These are phyloP conservation scores for Pythium guiyangense DNA, from an alignment of 352 stramenopile species.

Conservation along the genomic window DNA sequence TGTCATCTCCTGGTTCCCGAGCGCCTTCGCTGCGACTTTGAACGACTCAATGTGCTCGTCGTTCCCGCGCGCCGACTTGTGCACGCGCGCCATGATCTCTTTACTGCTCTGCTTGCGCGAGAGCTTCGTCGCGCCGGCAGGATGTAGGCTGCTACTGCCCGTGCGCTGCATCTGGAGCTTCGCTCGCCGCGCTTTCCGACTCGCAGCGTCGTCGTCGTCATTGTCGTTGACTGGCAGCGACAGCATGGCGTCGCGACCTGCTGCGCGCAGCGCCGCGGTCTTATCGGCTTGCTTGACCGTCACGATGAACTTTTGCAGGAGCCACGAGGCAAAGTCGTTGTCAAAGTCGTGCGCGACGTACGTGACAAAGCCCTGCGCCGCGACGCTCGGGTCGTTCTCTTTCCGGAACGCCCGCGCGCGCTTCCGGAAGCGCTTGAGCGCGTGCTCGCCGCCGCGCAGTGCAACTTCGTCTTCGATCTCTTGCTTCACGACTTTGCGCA, in stretches of 20 bases:
- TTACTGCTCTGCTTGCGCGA: conserved; percentile 62
- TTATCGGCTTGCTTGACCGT: conserved; percentile 62
- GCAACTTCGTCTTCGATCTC: conserved; percentile 68
- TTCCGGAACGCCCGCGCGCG: conserved; percentile 55
- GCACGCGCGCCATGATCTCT: conserved; percentile 64
- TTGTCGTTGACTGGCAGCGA: conserved; percentile 2
- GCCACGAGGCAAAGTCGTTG: conserved; percentile 46
- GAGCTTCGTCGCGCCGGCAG: conserved; percentile 11
- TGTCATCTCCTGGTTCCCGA: conserved; percentile 70
- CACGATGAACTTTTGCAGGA: conserved; percentile 42
- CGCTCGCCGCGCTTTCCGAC: conserved; percentile 37
- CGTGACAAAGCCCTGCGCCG: conserved; percentile 39
- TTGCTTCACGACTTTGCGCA: conserved; percentile 43
- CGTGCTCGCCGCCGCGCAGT: conserved; percentile 35
- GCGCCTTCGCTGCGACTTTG: conserved; percentile 61
- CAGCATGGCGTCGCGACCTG: conserved; percentile 16
- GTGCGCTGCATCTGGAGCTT: conserved; percentile 29
- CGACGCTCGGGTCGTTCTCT: conserved; percentile 57
- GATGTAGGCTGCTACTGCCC: conserved; percentile 5
- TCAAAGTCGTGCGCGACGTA: conserved; percentile 55
- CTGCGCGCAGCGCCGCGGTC: conserved; percentile 30
- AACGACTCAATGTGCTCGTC: conserved; percentile 46
- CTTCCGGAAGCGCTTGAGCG: conserved; percentile 73
- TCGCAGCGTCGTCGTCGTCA: conserved; percentile 19
- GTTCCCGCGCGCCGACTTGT: conserved; percentile 45